Evolutionary conservation across 495 filamentous ascomycete genomes (phyloP).

Genomic region (Penicillium fimorum): DNA sequence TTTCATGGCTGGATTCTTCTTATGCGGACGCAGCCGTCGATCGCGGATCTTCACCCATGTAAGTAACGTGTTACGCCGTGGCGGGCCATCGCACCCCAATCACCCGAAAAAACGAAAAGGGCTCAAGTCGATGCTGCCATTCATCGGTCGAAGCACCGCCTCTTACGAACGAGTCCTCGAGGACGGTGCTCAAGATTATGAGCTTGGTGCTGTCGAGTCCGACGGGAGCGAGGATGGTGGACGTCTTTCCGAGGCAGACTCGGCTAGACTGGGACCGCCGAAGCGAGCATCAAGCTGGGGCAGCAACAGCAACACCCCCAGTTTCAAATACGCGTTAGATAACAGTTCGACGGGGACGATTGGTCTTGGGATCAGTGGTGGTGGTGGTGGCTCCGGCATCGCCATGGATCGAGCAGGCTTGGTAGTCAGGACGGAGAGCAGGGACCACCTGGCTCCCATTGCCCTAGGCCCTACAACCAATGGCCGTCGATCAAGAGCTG

Average conservation of each 20-base stretch:
- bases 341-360: conserved; percentile 51
- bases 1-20: conserved; percentile 61
- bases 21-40: conserved; percentile 70
- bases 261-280: conserved; percentile 27
- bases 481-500: conserved; percentile 44
- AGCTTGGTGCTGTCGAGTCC: conserved; percentile 63
- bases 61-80: conserved; percentile 47
- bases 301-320: conserved; percentile 33
- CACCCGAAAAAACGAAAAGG: conserved; percentile 53
- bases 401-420: conserved; percentile 72
- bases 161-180: conserved; percentile 86
- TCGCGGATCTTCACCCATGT: conserved; percentile 61
- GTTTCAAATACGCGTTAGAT: conserved; percentile 58
- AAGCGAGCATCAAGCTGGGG: conserved; percentile 44
- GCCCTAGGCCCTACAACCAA: conserved; percentile 45
- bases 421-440: conserved; percentile 75
- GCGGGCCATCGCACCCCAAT: conserved; percentile 50
- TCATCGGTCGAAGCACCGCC: conserved; percentile 56
- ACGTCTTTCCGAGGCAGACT: conserved; percentile 35
- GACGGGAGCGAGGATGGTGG: conserved; percentile 51
- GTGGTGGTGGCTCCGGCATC: conserved; percentile 37
- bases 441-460: conserved; percentile 61
- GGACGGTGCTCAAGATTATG: conserved; percentile 68
- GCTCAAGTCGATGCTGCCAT: conserved; percentile 49
- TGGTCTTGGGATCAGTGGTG: conserved; percentile 46